A percentile compares a stretch with the other conserved stretches of the same genome.
These are phyloP conservation scores for Sonneratia caseolaris DNA, from an alignment of 345 rosid species.

Conservation along the genomic window DNA sequence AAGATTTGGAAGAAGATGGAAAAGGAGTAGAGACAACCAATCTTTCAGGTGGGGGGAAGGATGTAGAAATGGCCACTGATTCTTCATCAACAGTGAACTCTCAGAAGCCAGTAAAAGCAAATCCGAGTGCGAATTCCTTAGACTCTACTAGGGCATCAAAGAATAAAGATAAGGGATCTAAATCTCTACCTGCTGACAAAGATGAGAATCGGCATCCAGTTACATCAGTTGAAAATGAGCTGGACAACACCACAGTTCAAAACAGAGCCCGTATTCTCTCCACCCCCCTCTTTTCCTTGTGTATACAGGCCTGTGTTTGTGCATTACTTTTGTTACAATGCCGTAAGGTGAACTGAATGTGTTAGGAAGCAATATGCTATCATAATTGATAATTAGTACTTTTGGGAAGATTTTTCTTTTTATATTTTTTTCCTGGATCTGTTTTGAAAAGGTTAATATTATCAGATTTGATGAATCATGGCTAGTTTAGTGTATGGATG, in stretches of 20 bases:
- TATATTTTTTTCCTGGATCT: neutral
- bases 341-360: neutral
- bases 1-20: conserved; percentile 24
- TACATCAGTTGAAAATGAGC: conserved; percentile 6
- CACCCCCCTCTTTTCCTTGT: neutral
- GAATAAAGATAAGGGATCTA: neutral
- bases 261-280: neutral
- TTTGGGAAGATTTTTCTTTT: neutral
- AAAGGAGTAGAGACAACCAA: conserved; percentile 21
- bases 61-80: conserved; percentile 29
- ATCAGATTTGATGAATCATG: too few species aligned
- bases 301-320: neutral
- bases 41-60: conserved; percentile 22
- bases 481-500: neutral
- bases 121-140: conserved; percentile 8
- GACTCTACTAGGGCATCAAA: conserved; percentile 10
- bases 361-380: neutral
- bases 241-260: conserved; percentile 2
- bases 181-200: conserved; percentile 2
- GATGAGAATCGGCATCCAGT: neutral
- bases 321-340: neutral
- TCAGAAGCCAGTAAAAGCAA: conserved; percentile 11
- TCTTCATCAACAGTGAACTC: conserved; percentile 18
- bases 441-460: too few species aligned
- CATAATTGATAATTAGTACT: neutral